phyloP scores from a whole-genome alignment of 2,329 filamentous ascomycete genomes.

The Metarhizium album region DNA sequence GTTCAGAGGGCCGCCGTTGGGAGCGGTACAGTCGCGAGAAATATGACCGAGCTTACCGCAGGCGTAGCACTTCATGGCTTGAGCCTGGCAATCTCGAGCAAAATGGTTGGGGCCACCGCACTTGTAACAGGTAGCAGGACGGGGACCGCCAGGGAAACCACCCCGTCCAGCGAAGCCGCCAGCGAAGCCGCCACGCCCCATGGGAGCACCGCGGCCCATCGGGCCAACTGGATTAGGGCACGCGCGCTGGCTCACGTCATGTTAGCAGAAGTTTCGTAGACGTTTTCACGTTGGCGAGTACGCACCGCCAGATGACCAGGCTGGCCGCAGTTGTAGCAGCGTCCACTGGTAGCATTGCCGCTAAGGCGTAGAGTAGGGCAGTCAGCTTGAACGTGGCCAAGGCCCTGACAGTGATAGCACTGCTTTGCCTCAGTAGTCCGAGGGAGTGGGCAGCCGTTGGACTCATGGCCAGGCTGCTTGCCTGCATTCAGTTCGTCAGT shows the following conservation, averaged over 20 bases:
- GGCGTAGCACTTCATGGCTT: slow-evolving; percentile 97
- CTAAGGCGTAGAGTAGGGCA: slow-evolving; percentile 92
- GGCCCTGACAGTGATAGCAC: slow-evolving; percentile 98
- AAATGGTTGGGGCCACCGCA: slow-evolving; percentile 91
- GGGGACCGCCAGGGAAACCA: slow-evolving; percentile 60
- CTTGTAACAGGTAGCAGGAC: slow-evolving; percentile 63
- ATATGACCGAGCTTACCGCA: slow-evolving; percentile 94
- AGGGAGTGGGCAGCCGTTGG: slow-evolving; percentile 91
- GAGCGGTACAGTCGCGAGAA: slow-evolving; percentile 86
- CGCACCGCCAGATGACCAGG: slow-evolving; percentile 82
- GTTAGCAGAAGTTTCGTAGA: slow-evolving; percentile 8
- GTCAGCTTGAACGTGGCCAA: slow-evolving; percentile 96
- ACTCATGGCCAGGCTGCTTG: slow-evolving; percentile 93
- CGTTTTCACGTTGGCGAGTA: slow-evolving; percentile 11
- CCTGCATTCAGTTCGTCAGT: slow-evolving; percentile 27
- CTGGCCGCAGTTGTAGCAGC: slow-evolving; percentile 95
- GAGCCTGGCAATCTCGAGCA: slow-evolving; percentile 94
- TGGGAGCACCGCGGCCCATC: slow-evolving; percentile 55
- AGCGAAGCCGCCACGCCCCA: slow-evolving; percentile 60
- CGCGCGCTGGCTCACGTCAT: slow-evolving; percentile 46
- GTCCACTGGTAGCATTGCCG: slow-evolving; percentile 68
- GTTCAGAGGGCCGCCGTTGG: slow-evolving; percentile 91
- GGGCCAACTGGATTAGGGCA: slow-evolving; percentile 65
- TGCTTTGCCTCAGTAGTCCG: slow-evolving; percentile 98
- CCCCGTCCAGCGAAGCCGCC: slow-evolving; percentile 56